Evolutionary conservation across 2,329 filamentous ascomycete species (phyloP).

Genomic region (Trichophyton rubrum): DNA sequence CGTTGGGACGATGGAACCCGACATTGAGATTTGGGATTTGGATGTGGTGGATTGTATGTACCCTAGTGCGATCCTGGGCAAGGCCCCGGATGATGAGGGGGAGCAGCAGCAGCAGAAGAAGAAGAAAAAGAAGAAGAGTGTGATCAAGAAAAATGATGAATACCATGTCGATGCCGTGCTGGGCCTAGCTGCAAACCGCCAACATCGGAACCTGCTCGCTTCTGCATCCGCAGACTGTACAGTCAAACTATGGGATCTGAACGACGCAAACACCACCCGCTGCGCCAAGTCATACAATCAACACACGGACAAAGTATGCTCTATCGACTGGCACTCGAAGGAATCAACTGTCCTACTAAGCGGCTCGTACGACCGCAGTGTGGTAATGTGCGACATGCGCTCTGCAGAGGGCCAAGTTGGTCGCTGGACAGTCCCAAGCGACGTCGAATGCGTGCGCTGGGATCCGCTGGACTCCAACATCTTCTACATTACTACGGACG

Average conservation of each 20-base stretch:
- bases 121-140: constrained; percentile 75
- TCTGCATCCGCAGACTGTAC: constrained; percentile 95
- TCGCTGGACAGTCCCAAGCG: constrained; percentile 86
- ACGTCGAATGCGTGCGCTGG: constrained; percentile 88
- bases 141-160: constrained; percentile 75
- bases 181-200: constrained; percentile 78
- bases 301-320: constrained; percentile 97
- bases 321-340: constrained; percentile 78
- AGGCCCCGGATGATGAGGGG: constrained; percentile 38
- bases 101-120: constrained; percentile 36
- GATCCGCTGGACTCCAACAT: constrained; percentile 84
- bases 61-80: constrained; percentile 86
- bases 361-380: constrained; percentile 87
- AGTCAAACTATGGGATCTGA: constrained; percentile 93
- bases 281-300: constrained; percentile 93
- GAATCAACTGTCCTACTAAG: constrained; percentile 82
- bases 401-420: constrained; percentile 70
- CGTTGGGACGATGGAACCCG: constrained; percentile 91
- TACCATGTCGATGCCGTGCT: constrained; percentile 93
- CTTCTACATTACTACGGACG: constrained; percentile 93
- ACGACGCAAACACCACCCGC: constrained; percentile 74
- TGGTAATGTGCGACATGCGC: constrained; percentile 93
- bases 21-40: constrained; percentile 97
- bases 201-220: constrained; percentile 86
- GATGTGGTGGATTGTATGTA: constrained; percentile 97